Conservation (phyloP, 2,329 filamentous ascomycete genomes). For the Capronia epimyces region DNA sequence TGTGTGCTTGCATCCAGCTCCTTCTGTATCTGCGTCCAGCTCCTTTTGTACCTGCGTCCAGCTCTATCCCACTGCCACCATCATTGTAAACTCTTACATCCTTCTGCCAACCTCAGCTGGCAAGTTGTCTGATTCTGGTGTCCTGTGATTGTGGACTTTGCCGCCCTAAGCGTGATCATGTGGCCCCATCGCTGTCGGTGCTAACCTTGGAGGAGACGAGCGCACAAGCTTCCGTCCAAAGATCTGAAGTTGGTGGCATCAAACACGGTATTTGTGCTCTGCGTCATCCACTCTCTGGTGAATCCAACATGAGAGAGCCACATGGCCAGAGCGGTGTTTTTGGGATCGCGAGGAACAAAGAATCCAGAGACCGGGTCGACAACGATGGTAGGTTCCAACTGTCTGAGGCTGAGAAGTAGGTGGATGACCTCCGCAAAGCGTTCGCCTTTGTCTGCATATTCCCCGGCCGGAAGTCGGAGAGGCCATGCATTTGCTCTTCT, state of each 20-base stretch:
- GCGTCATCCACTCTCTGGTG: conserved; percentile 11
- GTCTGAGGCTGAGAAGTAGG: conserved; percentile 55
- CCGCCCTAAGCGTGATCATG: no score
- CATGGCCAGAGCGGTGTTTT: conserved; percentile 30
- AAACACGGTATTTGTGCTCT: conserved; percentile 37
- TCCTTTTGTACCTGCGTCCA: no score
- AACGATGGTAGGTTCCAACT: conserved; percentile 40
- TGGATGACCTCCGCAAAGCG: conserved; percentile 54
- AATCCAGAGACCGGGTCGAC: conserved; percentile 38
- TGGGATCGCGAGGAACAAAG: conserved; percentile 37
- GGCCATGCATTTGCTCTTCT: conserved; percentile 45
- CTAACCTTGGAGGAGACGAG: conserved; percentile 8
- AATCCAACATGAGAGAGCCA: conserved; percentile 11
- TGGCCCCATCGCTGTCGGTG: no score
- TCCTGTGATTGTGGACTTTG: no score
- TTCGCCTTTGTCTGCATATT: conserved; percentile 52
- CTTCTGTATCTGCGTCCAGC: no score
- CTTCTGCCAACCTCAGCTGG: no score
- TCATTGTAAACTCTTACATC: no score
- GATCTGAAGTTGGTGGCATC: conserved; percentile 40
- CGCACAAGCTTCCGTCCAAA: conserved; percentile 31
- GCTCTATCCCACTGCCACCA: no score
- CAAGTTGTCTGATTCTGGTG: no score
- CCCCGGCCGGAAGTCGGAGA: conserved; percentile 47
- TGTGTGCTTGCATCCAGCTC: no score